Evolutionary conservation across 352 stramenopile species (phyloP), one percentile per base, ranked within the genome.

Genomic region (Globisporangium sylvaticum): DNA sequence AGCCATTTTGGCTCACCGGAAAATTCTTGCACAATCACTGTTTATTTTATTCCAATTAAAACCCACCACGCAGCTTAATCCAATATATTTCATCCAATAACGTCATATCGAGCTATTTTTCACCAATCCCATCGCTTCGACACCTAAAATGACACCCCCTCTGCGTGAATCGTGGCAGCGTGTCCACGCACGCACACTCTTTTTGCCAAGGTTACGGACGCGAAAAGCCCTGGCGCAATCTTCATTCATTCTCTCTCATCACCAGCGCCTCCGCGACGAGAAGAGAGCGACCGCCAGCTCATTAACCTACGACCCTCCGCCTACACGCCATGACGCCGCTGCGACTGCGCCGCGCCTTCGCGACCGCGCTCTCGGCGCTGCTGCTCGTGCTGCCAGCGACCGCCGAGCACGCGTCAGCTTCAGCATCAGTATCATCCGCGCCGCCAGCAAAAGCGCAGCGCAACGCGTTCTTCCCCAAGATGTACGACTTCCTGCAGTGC

Each of bases 401-500:
- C 31, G 54, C 25, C 24, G n/a, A 31, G 25, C 27, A n/a, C 5
- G 27, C 44, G 8, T 25, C n/a, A 15, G 31, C 48, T 37, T 37
- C 31, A 5, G 1, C 20, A n/a, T n/a, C 22, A 15, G 18, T 29
- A 27, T 5, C 53, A 68, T 29, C 53, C 8, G 27, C 46, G 24
- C 0, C 48, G 27, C 29, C 61, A 48, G 22, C 20, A 37, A 60
- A 55, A 60, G 22, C 58, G 42, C 56, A 15, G 29, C 56, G 39
- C 48, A 70, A 70, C 55, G 27, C 25, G 39, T 70, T 82, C 24
- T 90, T 91, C 65, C 67, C 79, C 32, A 81, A 81, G 64, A 89
- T 92, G 79, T 76, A 89, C 50, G 84, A 91, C 53, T 90, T 78
- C 56, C 56, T 94, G 29, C 87, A 94, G 68, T 93, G 84, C 64